phyloP scores from a whole-genome alignment of 2,329 filamentous ascomycete genomes.

The Penicillium sp. region DNA sequence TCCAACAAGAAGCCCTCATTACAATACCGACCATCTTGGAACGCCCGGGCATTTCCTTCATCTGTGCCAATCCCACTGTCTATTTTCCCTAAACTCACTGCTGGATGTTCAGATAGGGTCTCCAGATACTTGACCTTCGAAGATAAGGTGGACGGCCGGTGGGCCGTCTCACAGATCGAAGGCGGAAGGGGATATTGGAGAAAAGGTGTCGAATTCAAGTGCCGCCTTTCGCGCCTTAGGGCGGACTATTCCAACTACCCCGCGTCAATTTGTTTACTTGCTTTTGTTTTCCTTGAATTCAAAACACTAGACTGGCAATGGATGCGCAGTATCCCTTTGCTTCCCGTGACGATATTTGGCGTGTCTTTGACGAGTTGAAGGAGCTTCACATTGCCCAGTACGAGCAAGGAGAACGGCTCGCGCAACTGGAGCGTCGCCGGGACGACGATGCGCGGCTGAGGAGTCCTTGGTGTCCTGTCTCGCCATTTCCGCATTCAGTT shows the following conservation, averaged over 20 bases:
- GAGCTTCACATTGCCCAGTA: conserved; percentile 59
- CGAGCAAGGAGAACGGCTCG: conserved; percentile 61
- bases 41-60: background rate
- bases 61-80: background rate
- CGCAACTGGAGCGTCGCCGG: conserved; percentile 59
- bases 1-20: background rate
- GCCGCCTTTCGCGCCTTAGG: background rate
- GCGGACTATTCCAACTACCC: background rate
- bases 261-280: background rate
- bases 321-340: conserved; percentile 64
- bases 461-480: conserved; percentile 81
- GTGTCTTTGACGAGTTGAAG: conserved; percentile 61
- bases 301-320: conserved; percentile 43
- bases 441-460: conserved; percentile 67
- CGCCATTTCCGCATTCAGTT: conserved; percentile 83
- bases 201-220: background rate
- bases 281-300: background rate
- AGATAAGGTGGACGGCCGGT: conserved; percentile 25
- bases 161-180: conserved; percentile 25
- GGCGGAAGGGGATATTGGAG: conserved; percentile 14
- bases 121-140: conserved; percentile 6
- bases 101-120: conserved; percentile 9
- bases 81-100: conserved; percentile 2
- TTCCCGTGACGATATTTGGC: conserved; percentile 64
- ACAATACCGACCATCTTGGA: background rate